A percentile compares a stretch with the other conserved stretches of the same genome.
Conservation (phyloP, 257 asterid genomes). For the Solanum infundibuliforme region DNA sequence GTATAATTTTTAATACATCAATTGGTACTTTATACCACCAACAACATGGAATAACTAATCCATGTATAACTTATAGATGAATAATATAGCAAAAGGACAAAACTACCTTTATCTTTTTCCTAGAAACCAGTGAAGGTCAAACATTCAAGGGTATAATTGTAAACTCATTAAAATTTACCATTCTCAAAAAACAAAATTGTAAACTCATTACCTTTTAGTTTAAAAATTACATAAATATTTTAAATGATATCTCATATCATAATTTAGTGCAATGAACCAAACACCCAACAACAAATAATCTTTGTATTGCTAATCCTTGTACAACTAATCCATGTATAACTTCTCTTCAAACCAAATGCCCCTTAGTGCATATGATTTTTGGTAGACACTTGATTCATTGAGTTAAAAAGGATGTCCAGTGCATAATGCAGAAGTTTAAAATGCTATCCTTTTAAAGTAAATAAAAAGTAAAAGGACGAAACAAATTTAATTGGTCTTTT, state of each 20-base stretch:
- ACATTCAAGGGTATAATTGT: background rate
- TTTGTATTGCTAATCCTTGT: background rate
- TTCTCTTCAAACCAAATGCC: background rate
- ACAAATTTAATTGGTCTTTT: background rate
- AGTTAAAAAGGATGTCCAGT: background rate
- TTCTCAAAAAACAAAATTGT: background rate
- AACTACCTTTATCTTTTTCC: background rate
- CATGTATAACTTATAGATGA: background rate
- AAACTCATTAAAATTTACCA: too few relatives aligned
- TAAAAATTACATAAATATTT: background rate
- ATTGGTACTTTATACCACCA: background rate
- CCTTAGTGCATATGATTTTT: background rate
- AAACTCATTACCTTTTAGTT: background rate
- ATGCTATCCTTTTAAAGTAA: background rate
- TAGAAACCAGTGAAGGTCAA: background rate
- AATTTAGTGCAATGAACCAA: background rate
- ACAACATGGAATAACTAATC: background rate
- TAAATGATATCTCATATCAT: background rate
- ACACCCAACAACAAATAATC: background rate
- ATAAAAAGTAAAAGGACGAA: background rate
- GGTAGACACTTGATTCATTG: background rate
- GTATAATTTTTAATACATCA: background rate
- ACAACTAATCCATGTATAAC: background rate
- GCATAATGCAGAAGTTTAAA: background rate
- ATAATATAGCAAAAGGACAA: background rate